Percentiles rank a stretch among this genome's conserved stretches.
Conservation (phyloP, 352 stramenopile genomes). For the Aphanomyces stellatus region DNA sequence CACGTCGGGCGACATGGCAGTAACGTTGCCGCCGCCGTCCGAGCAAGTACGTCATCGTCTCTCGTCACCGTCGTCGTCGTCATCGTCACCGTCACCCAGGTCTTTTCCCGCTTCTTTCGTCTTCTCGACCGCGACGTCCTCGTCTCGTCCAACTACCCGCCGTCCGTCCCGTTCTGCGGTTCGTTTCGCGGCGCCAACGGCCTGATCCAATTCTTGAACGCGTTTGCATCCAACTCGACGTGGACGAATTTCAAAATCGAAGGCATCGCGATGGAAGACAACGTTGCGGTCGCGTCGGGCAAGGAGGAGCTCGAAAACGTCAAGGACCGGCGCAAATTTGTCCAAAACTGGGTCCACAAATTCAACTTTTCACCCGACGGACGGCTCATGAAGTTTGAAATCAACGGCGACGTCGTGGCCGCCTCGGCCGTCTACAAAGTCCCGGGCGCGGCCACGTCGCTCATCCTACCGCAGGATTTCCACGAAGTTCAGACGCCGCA, state of each 20-base stretch:
- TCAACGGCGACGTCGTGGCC: conserved; percentile 80
- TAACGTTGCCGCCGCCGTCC: conserved; percentile 72
- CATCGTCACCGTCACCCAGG: too few relatives aligned
- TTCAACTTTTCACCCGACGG: conserved; percentile 83
- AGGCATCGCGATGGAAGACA: conserved; percentile 72
- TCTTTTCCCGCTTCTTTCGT: conserved; percentile 82
- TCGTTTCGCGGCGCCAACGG: conserved; percentile 64
- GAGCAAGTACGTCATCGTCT: conserved; percentile 33
- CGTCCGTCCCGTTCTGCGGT: conserved; percentile 80
- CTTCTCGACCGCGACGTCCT: conserved; percentile 80
- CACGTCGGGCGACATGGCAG: conserved; percentile 80
- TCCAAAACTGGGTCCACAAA: conserved; percentile 87
- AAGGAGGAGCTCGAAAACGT: conserved; percentile 85
- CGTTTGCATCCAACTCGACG: conserved; percentile 64
- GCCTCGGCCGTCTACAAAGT: conserved; percentile 83
- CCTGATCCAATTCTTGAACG: conserved; percentile 69
- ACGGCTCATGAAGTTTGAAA: conserved; percentile 77
- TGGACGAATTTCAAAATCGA: conserved; percentile 86
- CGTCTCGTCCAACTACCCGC: conserved; percentile 83
- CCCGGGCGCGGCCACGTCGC: conserved; percentile 66
- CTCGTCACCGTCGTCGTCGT: background rate
- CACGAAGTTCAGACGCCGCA: conserved; percentile 77
- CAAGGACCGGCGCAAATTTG: conserved; percentile 69
- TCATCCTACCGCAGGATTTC: conserved; percentile 83
- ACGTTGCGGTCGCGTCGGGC: conserved; percentile 70